Conservation (phyloP, 2,329 filamentous ascomycete genomes). For the Colletotrichum gloeosporioides region DNA sequence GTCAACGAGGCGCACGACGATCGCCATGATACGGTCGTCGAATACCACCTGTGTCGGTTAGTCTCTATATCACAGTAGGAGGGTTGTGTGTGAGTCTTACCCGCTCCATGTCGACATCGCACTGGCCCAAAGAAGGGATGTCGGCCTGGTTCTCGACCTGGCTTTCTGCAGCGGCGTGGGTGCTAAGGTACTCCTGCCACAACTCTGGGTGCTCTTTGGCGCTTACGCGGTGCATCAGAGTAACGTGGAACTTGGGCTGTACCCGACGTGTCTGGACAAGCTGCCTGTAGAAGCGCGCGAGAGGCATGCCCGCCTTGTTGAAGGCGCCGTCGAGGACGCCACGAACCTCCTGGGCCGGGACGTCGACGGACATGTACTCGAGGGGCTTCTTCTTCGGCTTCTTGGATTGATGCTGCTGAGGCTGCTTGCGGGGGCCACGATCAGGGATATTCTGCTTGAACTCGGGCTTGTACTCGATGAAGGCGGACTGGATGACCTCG, state of each 20-base stretch:
- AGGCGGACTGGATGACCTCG: conserved; percentile 74
- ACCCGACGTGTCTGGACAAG: conserved; percentile 77
- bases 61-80: neutral
- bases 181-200: conserved; percentile 75
- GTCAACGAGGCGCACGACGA: conserved; percentile 78
- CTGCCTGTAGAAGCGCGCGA: conserved; percentile 74
- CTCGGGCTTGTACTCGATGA: conserved; percentile 79
- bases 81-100: conserved; percentile 35
- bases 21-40: conserved; percentile 87
- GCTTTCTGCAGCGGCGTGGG: conserved; percentile 52
- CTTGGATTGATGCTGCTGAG: conserved; percentile 33
- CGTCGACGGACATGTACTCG: conserved; percentile 62
- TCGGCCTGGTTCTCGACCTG: conserved; percentile 34
- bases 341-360: conserved; percentile 48
- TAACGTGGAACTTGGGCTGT: conserved; percentile 90
- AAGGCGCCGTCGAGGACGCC: conserved; percentile 75
- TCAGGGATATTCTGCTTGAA: conserved; percentile 77
- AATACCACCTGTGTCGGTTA: conserved; percentile 68
- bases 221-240: conserved; percentile 81
- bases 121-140: conserved; percentile 59
- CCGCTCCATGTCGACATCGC: conserved; percentile 67
- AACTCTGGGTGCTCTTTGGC: conserved; percentile 67
- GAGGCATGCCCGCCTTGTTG: conserved; percentile 43
- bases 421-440: conserved; percentile 47
- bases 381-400: conserved; percentile 53